Percentiles rank a stretch among this genome's conserved stretches.
phyloP scores from a whole-genome alignment of 2,329 filamentous ascomycete genomes.

The Xylariales sp. region DNA sequence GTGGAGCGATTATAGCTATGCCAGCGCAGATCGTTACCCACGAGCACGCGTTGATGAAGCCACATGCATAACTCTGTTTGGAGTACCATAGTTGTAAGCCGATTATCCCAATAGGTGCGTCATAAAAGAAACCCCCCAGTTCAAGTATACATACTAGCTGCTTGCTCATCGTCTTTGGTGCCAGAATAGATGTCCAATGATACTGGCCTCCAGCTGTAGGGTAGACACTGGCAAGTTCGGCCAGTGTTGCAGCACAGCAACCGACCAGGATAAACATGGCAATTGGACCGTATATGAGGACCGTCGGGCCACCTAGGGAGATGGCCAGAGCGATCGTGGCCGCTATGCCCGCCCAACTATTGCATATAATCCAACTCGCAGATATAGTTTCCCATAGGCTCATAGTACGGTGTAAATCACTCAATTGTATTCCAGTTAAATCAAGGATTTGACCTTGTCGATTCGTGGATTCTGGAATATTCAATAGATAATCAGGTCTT shows the following conservation, averaged over 20 bases:
- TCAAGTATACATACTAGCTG: neutral
- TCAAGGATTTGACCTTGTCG: neutral
- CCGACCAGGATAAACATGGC: neutral
- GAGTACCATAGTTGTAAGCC: neutral
- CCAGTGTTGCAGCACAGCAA: neutral
- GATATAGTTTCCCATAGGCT: conserved; percentile 1
- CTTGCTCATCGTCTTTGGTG: neutral
- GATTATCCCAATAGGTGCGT: too few relatives aligned
- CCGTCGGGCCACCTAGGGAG: neutral
- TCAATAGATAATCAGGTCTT: too few relatives aligned
- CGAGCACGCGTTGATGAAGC: neutral
- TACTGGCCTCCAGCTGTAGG: neutral
- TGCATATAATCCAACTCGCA: conserved; percentile 1
- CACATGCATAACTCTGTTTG: neutral
- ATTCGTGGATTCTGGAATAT: conserved; percentile 1
- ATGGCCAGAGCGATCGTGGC: conserved; percentile 1
- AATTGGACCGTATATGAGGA: neutral
- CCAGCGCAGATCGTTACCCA: neutral
- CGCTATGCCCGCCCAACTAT: conserved; percentile 1
- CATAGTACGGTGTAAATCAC: neutral
- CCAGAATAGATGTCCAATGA: neutral
- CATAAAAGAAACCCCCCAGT: too few relatives aligned
- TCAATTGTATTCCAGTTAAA: neutral
- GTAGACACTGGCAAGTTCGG: neutral
- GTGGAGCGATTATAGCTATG: neutral